These are phyloP conservation scores for Pythium utonaiense DNA, from an alignment of 352 stramenopile species.

Conservation along the genomic window DNA sequence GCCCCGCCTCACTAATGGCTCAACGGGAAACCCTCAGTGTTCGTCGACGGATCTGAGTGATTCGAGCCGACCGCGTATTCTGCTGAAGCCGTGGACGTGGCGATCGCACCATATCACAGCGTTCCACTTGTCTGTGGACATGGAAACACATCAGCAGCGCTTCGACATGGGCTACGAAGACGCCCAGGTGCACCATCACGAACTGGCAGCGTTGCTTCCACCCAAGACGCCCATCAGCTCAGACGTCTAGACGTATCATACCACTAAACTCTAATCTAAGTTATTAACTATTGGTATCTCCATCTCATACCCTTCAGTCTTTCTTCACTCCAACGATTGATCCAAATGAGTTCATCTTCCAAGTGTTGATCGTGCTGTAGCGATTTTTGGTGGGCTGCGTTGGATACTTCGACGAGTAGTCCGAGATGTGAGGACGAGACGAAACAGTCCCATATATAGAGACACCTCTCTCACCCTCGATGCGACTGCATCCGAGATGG, in stretches of 20 bases:
- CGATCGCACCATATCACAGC: constrained; percentile 40
- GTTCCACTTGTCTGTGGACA: constrained; percentile 59
- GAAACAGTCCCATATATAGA: too few relatives aligned
- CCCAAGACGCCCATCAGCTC: constrained; percentile 15
- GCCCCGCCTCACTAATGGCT: constrained; percentile 26
- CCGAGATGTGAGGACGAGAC: too few relatives aligned
- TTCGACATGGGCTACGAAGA: constrained; percentile 67
- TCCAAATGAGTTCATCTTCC: too few relatives aligned
- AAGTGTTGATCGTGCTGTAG: too few relatives aligned
- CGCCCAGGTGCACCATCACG: constrained; percentile 44
- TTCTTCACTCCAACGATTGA: too few relatives aligned
- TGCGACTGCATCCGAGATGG: too few relatives aligned
- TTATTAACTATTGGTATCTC: constrained; percentile 11
- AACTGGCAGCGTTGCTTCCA: constrained; percentile 40
- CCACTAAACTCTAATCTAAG: background rate
- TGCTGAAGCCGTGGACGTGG: constrained; percentile 68
- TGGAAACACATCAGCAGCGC: constrained; percentile 43
- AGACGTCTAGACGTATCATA: background rate
- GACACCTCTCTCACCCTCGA: too few relatives aligned
- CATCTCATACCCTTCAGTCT: too few relatives aligned
- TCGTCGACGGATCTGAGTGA: constrained; percentile 7
- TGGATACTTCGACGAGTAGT: too few relatives aligned
- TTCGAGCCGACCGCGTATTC: constrained; percentile 28
- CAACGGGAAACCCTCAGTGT: constrained; percentile 15
- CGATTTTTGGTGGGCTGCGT: too few relatives aligned